These are phyloP conservation scores for Cutaneotrichosporon daszewskae DNA, from an alignment of 1,284 basidiomycete genomes.

Conservation along the genomic window DNA sequence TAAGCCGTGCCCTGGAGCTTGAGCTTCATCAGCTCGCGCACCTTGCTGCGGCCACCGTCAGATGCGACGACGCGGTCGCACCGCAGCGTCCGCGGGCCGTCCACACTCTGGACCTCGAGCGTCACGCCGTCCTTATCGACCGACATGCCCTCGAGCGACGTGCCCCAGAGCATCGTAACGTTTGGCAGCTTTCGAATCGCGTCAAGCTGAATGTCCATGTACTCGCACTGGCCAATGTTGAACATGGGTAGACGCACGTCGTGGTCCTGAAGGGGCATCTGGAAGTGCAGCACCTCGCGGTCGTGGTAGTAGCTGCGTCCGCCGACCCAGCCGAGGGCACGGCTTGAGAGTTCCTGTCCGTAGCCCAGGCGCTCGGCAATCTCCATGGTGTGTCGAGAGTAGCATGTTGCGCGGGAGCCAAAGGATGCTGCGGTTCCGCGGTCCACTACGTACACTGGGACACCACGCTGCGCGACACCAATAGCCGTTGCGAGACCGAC, in stretches of 20 bases:
- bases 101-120: conserved; percentile 10
- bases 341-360: conserved; percentile 7
- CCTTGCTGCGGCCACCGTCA: conserved; percentile 14
- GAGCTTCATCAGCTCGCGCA: conserved; percentile 12
- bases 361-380: conserved; percentile 17
- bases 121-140: conserved; percentile 13
- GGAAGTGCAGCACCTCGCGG: conserved; percentile 15
- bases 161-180: conserved; percentile 16
- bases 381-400: conserved; percentile 19
- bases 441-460: conserved; percentile 14
- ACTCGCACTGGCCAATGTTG: conserved; percentile 21
- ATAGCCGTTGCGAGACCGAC: conserved; percentile 14
- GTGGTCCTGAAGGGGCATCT: conserved; percentile 12
- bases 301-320: conserved; percentile 15
- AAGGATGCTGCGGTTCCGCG: conserved; percentile 11
- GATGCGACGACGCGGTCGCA: conserved; percentile 12
- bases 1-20: conserved; percentile 15
- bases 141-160: conserved; percentile 1
- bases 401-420: conserved; percentile 19
- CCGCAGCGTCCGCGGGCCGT: conserved; percentile 14
- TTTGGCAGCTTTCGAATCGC: conserved; percentile 6
- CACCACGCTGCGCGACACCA: conserved; percentile 12
- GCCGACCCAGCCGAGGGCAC: conserved; percentile 14
- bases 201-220: conserved; percentile 16
- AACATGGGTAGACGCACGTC: conserved; percentile 13